These are phyloP conservation scores for Talaromyces sp. DNA, from an alignment of 2,329 filamentous ascomycete genomes.

Conservation along the genomic window DNA sequence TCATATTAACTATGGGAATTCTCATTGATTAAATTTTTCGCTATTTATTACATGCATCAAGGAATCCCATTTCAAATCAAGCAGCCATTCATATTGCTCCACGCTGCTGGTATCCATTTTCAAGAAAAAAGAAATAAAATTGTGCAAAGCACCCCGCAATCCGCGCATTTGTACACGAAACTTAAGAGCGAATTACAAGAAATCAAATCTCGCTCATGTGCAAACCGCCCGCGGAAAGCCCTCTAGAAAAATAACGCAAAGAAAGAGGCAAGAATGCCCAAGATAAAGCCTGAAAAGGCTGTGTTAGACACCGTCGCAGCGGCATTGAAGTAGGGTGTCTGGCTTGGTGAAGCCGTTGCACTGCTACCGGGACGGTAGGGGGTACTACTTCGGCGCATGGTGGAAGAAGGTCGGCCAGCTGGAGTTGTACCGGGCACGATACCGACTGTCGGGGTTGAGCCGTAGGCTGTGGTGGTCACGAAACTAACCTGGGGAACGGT, in stretches of 20 bases:
- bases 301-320: constrained; percentile 14
- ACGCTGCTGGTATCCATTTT: too few relatives aligned
- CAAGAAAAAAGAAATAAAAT: background rate
- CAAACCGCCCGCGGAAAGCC: background rate
- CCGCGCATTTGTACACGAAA: too few relatives aligned
- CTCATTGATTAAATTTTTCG: too few relatives aligned
- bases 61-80: too few relatives aligned
- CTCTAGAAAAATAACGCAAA: background rate
- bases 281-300: background rate
- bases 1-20: too few relatives aligned
- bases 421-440: constrained; percentile 33
- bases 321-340: constrained; percentile 16
- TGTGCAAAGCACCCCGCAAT: too few relatives aligned
- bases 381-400: background rate
- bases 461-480: constrained; percentile 33
- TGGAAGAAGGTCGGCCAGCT: background rate
- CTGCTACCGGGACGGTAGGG: constrained; percentile 6
- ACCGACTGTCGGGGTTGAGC: constrained; percentile 31
- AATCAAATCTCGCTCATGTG: background rate
- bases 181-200: too few relatives aligned
- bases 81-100: too few relatives aligned
- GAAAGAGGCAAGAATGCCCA: background rate
- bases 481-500: constrained; percentile 51
- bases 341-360: constrained; percentile 1
- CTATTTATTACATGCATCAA: too few relatives aligned